Percentiles rank a stretch among this genome's conserved stretches.
Evolutionary conservation across 176 grass and related monocot genomes (phyloP).

Genomic region (Bothriochloa decipiens): DNA sequence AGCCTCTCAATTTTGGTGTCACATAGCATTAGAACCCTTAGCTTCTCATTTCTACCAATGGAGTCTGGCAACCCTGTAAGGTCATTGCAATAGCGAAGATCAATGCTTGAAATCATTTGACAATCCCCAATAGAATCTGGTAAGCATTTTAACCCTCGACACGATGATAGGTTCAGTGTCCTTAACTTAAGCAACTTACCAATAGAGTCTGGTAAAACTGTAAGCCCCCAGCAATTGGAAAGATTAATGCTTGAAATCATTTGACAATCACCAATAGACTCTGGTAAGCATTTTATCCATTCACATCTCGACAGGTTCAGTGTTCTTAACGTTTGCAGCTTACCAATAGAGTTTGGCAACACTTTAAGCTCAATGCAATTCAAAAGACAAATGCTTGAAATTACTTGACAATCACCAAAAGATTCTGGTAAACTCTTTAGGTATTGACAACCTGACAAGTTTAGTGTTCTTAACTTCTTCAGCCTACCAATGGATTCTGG

Average conservation of each 20-base stretch:
- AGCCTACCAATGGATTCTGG: background rate
- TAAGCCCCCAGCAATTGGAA: too few species aligned
- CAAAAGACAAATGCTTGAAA: background rate
- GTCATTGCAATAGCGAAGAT: accelerated
- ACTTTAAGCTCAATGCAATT: too few species aligned
- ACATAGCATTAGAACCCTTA: background rate
- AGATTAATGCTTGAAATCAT: too few species aligned
- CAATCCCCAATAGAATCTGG: background rate
- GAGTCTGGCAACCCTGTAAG: background rate
- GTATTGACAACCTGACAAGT: accelerated
- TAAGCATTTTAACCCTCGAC: background rate
- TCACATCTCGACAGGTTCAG: too few species aligned
- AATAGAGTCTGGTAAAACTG: too few species aligned
- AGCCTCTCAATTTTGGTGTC: background rate
- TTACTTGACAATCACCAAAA: background rate
- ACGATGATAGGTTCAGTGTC: too few species aligned
- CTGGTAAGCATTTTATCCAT: too few species aligned
- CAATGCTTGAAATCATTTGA: background rate
- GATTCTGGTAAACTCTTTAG: background rate
- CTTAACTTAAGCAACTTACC: too few species aligned
- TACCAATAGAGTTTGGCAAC: too few species aligned
- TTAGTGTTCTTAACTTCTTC: constrained; percentile 6
- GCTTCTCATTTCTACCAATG: background rate
- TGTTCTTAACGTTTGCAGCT: too few species aligned
- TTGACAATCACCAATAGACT: too few species aligned